These are phyloP conservation scores for Ophiocordyceps sinensis DNA, from an alignment of 2,329 filamentous ascomycete species.

Conservation along the genomic window DNA sequence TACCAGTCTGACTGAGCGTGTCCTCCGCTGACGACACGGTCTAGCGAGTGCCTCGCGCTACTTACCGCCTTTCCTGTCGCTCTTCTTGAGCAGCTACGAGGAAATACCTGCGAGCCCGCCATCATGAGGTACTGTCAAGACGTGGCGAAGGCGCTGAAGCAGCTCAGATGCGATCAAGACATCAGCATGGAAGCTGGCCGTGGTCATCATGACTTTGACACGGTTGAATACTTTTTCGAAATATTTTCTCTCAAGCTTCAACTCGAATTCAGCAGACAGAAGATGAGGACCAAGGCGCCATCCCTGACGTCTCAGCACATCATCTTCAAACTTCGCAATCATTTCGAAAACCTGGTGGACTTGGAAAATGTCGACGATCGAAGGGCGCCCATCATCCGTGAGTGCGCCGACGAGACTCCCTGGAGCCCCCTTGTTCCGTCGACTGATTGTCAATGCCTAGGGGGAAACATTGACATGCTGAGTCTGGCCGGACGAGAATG, in stretches of 20 bases:
- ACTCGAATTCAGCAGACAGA: conserved; percentile 7
- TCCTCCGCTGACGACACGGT: conserved; percentile 1
- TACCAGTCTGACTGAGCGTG: neutral
- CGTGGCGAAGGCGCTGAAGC: conserved; percentile 6
- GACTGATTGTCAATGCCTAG: conserved; percentile 2
- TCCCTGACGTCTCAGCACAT: conserved; percentile 10
- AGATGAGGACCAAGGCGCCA: conserved; percentile 1
- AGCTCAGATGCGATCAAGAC: conserved; percentile 4
- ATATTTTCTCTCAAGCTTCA: conserved; percentile 12
- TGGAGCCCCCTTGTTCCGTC: neutral
- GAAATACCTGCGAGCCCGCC: conserved; percentile 11
- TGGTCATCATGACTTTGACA: neutral
- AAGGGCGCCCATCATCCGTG: conserved; percentile 10
- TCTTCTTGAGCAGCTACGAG: conserved; percentile 9
- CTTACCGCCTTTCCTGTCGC: conserved; percentile 12
- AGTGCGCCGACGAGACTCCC: conserved; percentile 1
- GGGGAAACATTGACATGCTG: conserved; percentile 12
- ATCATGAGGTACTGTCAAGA: conserved; percentile 10
- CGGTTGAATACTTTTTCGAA: conserved; percentile 12
- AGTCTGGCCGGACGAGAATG: conserved; percentile 8
- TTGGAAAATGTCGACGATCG: conserved; percentile 5
- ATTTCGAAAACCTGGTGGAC: conserved; percentile 13
- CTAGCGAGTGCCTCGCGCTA: conserved; percentile 13
- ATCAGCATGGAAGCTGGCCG: neutral
- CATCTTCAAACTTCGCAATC: conserved; percentile 11